A percentile compares a stretch with the other conserved stretches of the same genome.
These are phyloP conservation scores for Trametes villosa DNA, from an alignment of 768 basidiomycete species.

Conservation along the genomic window DNA sequence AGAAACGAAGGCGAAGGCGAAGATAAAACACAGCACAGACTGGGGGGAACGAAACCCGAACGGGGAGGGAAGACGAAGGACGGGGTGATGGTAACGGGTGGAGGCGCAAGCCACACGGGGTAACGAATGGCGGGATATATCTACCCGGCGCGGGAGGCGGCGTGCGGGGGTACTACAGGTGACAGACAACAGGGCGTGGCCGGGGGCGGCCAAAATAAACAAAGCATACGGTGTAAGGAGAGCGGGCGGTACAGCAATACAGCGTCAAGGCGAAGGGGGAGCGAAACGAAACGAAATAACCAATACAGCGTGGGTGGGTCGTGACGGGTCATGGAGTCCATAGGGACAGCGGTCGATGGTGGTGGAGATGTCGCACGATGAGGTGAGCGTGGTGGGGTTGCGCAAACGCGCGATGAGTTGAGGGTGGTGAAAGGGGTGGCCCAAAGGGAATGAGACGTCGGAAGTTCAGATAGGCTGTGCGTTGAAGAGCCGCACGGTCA, in stretches of 20 bases:
- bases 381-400: background rate
- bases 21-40: background rate
- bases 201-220: background rate
- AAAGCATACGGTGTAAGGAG: background rate
- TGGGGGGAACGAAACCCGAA: background rate
- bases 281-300: background rate
- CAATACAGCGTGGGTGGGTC: background rate
- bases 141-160: background rate
- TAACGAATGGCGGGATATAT: background rate
- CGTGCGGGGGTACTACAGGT: background rate
- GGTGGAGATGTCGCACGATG: background rate
- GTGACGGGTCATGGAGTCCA: background rate
- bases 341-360: background rate
- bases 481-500: conserved; percentile 61
- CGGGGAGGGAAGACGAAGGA: background rate
- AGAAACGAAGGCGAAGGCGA: background rate
- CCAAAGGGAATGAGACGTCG: background rate
- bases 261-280: background rate
- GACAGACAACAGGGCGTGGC: background rate
- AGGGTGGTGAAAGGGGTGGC: conserved; percentile 2
- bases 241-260: conserved; percentile 1
- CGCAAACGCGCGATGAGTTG: background rate
- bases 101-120: background rate
- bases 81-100: background rate
- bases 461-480: conserved; percentile 20